Percentiles rank a stretch among this genome's conserved stretches.
These are phyloP conservation scores for Sphaerostilbella broomeana DNA, from an alignment of 2,329 filamentous ascomycete species.

Conservation along the genomic window DNA sequence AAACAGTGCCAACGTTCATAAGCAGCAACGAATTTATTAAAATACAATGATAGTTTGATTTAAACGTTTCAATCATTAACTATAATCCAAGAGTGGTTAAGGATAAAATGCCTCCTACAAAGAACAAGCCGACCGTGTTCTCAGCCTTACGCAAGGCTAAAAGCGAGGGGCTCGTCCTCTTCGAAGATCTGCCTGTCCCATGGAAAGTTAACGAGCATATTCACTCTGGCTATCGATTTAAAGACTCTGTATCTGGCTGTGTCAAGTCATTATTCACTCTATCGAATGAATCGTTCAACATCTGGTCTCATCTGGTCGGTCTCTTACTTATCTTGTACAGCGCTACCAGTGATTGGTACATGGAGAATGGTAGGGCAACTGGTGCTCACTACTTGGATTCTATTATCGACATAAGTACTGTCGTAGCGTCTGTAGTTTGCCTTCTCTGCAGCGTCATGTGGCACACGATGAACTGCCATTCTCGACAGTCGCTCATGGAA, in stretches of 20 bases:
- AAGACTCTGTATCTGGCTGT: neutral
- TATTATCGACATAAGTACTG: too few relatives aligned
- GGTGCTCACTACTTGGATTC: neutral
- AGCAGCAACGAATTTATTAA: too few relatives aligned
- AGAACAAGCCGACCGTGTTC: too few relatives aligned
- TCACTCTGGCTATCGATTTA: neutral
- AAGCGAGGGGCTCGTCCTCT: neutral
- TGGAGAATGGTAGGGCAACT: neutral
- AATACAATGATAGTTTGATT: too few relatives aligned
- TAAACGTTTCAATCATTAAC: too few relatives aligned
- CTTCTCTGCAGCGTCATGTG: neutral
- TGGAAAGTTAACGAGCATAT: conserved; percentile 1
- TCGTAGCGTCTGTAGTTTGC: neutral
- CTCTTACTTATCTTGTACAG: neutral
- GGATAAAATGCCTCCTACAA: too few relatives aligned
- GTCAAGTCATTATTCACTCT: neutral
- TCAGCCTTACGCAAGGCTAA: too few relatives aligned
- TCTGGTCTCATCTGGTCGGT: conserved; percentile 1
- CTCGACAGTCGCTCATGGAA: neutral
- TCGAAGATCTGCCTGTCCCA: neutral
- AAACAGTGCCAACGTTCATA: too few relatives aligned
- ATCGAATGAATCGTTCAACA: conserved; percentile 2
- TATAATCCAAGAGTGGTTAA: too few relatives aligned
- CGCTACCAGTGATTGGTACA: neutral
- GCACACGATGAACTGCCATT: conserved; percentile 1